Conservation (phyloP, 1,284 basidiomycete genomes). For the Cutaneotrichosporon sp. region DNA sequence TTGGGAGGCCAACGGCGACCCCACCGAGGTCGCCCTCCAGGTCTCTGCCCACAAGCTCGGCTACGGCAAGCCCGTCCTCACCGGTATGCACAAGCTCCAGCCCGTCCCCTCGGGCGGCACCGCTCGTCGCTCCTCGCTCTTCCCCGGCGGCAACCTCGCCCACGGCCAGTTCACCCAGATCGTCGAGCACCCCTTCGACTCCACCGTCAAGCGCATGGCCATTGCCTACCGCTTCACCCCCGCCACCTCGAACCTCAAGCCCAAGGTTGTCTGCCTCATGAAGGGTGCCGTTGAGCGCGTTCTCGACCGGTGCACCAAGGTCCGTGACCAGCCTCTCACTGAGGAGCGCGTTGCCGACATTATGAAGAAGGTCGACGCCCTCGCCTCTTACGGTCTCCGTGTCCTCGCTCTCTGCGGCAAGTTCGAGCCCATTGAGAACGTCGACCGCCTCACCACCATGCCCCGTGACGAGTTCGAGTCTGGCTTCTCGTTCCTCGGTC, state of each 20-base stretch:
- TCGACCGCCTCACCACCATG: slow-evolving; percentile 43
- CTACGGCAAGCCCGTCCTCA: slow-evolving; percentile 53
- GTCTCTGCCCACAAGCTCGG: slow-evolving; percentile 62
- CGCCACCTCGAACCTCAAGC: slow-evolving; percentile 18
- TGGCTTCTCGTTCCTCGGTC: slow-evolving; percentile 63
- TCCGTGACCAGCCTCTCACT: slow-evolving; percentile 43
- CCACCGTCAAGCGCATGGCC: slow-evolving; percentile 65
- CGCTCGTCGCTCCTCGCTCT: slow-evolving; percentile 17
- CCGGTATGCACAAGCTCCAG: slow-evolving; percentile 30
- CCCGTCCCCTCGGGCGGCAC: slow-evolving; percentile 10
- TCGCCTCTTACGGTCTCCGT: slow-evolving; percentile 63
- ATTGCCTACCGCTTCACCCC: slow-evolving; percentile 53
- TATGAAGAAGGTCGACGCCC: slow-evolving; percentile 57
- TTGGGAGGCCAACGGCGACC: slow-evolving; percentile 69
- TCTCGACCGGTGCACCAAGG: slow-evolving; percentile 58
- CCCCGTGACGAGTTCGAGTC: slow-evolving; percentile 62
- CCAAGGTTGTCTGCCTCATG: slow-evolving; percentile 49
- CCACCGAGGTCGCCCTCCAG: slow-evolving; percentile 67
- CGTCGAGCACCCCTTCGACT: slow-evolving; percentile 63
- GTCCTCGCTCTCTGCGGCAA: slow-evolving; percentile 55
- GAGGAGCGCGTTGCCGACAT: slow-evolving; percentile 53
- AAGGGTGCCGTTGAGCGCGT: slow-evolving; percentile 69
- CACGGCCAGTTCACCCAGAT: slow-evolving; percentile 45
- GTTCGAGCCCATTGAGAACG: slow-evolving; percentile 53
- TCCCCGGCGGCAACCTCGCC: slow-evolving; percentile 11